Evolutionary conservation across 345 rosid genomes (phyloP), one percentile per base, ranked within the genome.

Genomic region (Citrus glauca): DNA sequence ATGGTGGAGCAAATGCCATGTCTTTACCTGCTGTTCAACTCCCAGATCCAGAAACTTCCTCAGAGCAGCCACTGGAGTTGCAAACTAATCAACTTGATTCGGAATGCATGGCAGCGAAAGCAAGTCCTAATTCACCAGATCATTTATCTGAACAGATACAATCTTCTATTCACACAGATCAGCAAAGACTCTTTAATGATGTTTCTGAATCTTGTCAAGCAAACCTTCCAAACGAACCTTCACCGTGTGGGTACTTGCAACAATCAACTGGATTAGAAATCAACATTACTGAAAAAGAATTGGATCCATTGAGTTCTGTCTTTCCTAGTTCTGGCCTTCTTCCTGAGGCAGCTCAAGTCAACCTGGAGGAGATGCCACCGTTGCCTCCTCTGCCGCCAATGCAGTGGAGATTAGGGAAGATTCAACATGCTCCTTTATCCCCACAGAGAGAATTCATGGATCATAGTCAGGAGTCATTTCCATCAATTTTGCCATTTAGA

Each of bases 331-430:
- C 78, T 82, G 83, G 83, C 66, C 69, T 73, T 57, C 65, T 79
- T 38, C 85, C 89, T 75, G 89, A 79, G 79, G 76, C 83, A 78
- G 76, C 82, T 74, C 64, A 85, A 74, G 85, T 78, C 45, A 80
- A 59, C 73, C 71, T 78, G 59, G 91, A 87, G 73, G 95, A 90
- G 74, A 81, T 86, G 85, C 99, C 98, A 48, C 98, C 98, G 37
- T 72, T 95, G 83, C 95, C 97, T 1, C 98, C 98, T 81, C 85
- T 92, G 79, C 97, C 98, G 82, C 97, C 98, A 76, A 84, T 93
- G 90, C 94, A 95, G 57, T 93, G 98, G 99, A 91, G 88, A 76
- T 53, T 87, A 56, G 94, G 96, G 70, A 93, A 85, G 86, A 77
- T 77, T 85, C 92, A 79, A 81, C 82, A 86, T 72, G 72, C 81